phyloP scores from a whole-genome alignment of 495 filamentous ascomycete genomes.

The Penicillium coffeae region DNA sequence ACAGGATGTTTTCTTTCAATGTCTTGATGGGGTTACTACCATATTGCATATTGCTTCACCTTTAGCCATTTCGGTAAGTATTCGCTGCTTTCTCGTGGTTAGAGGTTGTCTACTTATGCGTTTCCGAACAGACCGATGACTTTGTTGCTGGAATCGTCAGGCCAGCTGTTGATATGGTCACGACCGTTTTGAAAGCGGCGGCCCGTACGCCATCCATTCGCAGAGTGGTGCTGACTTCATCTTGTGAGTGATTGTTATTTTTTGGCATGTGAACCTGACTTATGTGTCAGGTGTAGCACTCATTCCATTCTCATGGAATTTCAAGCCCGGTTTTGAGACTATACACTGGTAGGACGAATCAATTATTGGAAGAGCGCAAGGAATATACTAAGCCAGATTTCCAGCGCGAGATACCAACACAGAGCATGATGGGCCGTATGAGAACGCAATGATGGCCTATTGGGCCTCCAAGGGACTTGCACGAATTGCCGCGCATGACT shows the following conservation, averaged over 20 bases:
- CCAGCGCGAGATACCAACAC: conserved; percentile 15
- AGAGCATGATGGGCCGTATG: conserved; percentile 4
- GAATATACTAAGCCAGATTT: not conserved
- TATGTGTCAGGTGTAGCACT: conserved; percentile 15
- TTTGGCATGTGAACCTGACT: not conserved
- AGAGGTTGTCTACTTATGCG: not conserved
- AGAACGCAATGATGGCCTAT: conserved; percentile 22
- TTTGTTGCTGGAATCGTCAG: conserved; percentile 23
- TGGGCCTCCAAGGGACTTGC: conserved; percentile 30
- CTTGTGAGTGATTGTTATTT: conserved; percentile 12
- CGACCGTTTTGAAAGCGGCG: conserved; percentile 41
- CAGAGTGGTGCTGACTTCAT: conserved; percentile 46
- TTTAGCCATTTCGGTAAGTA: conserved; percentile 10
- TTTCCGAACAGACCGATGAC: conserved; percentile 10
- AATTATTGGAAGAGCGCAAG: not conserved
- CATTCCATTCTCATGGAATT: conserved; percentile 21
- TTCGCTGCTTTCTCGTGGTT: not conserved
- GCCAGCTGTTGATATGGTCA: conserved; percentile 38
- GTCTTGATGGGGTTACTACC: conserved; percentile 18
- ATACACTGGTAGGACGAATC: conserved; percentile 8
- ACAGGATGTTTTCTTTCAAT: conserved; percentile 20
- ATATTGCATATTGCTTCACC: conserved; percentile 36
- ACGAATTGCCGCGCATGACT: conserved; percentile 20
- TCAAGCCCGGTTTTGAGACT: conserved; percentile 17
- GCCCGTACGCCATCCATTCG: conserved; percentile 27